Evolutionary conservation across 148 eudicot species (phyloP).

Genomic region (Cornus controversa): DNA sequence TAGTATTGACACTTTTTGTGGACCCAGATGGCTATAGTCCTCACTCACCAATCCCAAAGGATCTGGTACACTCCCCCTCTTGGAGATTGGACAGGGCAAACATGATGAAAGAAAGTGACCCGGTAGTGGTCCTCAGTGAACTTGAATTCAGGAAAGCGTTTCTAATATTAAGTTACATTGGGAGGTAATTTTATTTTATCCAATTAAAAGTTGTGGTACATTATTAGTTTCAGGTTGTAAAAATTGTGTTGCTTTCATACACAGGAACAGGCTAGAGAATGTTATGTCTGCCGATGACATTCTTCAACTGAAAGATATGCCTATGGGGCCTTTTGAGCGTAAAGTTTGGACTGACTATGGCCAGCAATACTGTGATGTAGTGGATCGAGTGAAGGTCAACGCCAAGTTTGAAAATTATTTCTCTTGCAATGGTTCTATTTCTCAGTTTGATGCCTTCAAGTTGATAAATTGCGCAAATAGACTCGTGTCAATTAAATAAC

Average conservation of each 20-base stretch:
- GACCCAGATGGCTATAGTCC: background rate
- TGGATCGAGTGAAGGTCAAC: slow-evolving; percentile 53
- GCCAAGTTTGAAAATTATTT: background rate
- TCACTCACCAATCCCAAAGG: background rate
- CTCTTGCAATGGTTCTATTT: slow-evolving; percentile 4
- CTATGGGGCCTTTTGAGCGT: slow-evolving; percentile 56
- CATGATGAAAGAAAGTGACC: slow-evolving; percentile 10
- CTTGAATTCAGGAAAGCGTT: slow-evolving; percentile 65
- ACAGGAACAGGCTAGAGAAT: slow-evolving; percentile 53
- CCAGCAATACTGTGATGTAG: slow-evolving; percentile 19
- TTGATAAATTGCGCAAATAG: background rate
- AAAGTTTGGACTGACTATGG: slow-evolving; percentile 59
- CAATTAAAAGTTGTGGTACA: background rate
- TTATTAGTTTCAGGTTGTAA: background rate
- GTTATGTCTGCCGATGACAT: slow-evolving; percentile 35
- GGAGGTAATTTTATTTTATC: slow-evolving; percentile 41
- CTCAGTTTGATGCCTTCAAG: slow-evolving; percentile 11
- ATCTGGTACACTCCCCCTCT: background rate
- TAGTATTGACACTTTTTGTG: background rate
- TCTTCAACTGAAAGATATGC: slow-evolving; percentile 19
- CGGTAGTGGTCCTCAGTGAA: slow-evolving; percentile 32
- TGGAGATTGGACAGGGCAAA: slow-evolving; percentile 12
- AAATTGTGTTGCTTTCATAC: slow-evolving; percentile 11
- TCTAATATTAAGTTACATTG: slow-evolving; percentile 55
- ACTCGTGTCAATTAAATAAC: background rate